Evolutionary conservation across 345 rosid genomes (phyloP).

Genomic region (Firmiana major): DNA sequence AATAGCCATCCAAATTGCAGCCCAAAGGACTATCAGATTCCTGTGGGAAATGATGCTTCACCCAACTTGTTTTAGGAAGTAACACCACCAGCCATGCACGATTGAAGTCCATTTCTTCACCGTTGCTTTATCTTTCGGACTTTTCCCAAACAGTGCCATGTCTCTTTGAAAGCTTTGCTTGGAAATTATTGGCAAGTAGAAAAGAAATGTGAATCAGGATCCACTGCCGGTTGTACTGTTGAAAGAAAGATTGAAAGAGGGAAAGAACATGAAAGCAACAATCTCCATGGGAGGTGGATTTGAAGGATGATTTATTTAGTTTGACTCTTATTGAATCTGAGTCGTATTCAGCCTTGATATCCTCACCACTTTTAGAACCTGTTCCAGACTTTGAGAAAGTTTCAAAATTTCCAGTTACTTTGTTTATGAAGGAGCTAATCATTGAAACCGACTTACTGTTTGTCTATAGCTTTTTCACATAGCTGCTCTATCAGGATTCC

Average conservation of each 20-base stretch:
- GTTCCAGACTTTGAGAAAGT: no score
- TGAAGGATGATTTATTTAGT: neutral
- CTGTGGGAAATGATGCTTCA: conserved; percentile 14
- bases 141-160: neutral
- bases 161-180: conserved; percentile 52
- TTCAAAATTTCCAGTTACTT: no score
- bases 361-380: neutral
- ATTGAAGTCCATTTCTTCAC: no score
- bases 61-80: conserved; percentile 22
- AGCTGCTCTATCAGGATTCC: neutral
- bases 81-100: neutral
- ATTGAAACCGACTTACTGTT: neutral
- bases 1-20: conserved; percentile 18
- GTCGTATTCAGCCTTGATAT: neutral
- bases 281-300: neutral
- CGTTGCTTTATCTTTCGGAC: neutral
- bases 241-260: neutral
- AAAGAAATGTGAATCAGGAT: neutral
- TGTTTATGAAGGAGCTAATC: neutral
- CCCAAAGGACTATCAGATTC: conserved; percentile 5
- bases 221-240: neutral
- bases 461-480: neutral
- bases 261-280: neutral
- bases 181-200: neutral
- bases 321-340: neutral